Evolutionary conservation across 2,329 filamentous ascomycete genomes (phyloP), one percentile per base, ranked within the genome.

Genomic region (Nemania sp.): DNA sequence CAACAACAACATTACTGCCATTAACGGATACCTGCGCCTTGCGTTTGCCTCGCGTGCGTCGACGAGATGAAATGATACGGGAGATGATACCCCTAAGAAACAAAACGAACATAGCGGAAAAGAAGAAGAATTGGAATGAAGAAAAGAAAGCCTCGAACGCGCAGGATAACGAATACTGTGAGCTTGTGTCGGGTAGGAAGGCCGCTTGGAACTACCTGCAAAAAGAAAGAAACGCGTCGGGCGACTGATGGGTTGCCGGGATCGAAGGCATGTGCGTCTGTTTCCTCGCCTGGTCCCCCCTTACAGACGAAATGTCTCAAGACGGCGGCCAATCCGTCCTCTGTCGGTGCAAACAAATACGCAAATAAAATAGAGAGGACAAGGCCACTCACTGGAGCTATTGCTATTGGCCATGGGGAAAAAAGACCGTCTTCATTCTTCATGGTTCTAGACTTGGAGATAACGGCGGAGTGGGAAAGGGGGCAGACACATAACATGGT

Each of bases 71-170:
- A 21, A 20, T 15, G 45, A 15, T 10, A 42, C 20, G 39, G 32
- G 37, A 57, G 49, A 50, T 53, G 58, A 60, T 60, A 54, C 54
- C 54, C 59, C 43, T n/a, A 49, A 42, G 35, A 13, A 47, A 13
- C 18, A 11, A 35, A 39, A 39, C 35, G 35, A n/a, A n/a, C n/a
- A n/a, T n/a, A n/a, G n/a, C n/a, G n/a, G n/a, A n/a, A n/a, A n/a
- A n/a, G n/a, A n/a, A n/a, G n/a, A n/a, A 12, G 5, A 42, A 29
- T 29, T 29, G 53, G 47, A 40, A 39, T 34, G 42, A 56, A 29
- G 43, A 17, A 7, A 20, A 45, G 15, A 42, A 57, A 39, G 9
- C 5, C n/a, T 15, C 2, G 21, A 40, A 42, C n/a, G 17, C 45
- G 40, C n/a, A 13, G 18, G 39, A n/a, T 21, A 35, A n/a, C 29